phyloP scores from a whole-genome alignment of 2,329 filamentous ascomycete species.

The Colletotrichum lindemuthianum region DNA sequence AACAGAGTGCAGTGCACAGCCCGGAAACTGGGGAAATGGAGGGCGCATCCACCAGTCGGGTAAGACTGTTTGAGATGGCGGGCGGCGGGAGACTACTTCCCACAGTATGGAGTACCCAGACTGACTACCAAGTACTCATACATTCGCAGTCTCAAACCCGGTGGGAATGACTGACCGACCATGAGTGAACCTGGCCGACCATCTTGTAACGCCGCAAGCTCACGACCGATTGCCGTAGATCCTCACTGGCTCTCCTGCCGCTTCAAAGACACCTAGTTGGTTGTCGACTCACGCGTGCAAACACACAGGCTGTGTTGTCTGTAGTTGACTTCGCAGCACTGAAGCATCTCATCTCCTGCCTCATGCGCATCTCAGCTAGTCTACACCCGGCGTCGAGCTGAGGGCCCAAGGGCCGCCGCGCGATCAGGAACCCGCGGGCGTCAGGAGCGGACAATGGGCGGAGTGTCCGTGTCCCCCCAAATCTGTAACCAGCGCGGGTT shows the following conservation, averaged over 20 bases:
- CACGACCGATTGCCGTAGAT: slow-evolving; percentile 3
- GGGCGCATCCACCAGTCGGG: background rate
- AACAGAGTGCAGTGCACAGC: slow-evolving; percentile 31
- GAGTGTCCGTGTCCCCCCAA: background rate
- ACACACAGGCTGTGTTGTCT: too few relatives aligned
- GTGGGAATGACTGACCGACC: too few relatives aligned
- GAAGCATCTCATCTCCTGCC: too few relatives aligned
- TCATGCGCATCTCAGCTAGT: too few relatives aligned
- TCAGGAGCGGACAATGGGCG: slow-evolving; percentile 20
- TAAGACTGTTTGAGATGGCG: slow-evolving; percentile 11
- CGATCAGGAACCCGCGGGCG: background rate
- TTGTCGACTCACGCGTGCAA: background rate
- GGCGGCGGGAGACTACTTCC: background rate
- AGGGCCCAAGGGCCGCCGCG: too few relatives aligned
- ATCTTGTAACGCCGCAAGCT: background rate
- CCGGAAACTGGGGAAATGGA: slow-evolving; percentile 32
- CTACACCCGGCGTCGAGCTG: too few relatives aligned
- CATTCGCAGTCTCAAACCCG: too few relatives aligned
- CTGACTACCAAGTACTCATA: background rate
- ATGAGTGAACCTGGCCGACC: background rate
- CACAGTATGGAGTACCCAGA: background rate
- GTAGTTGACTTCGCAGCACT: background rate
- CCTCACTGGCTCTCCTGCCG: slow-evolving; percentile 19
- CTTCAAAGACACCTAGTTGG: slow-evolving; percentile 6
- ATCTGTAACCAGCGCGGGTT: background rate